Conservation (phyloP, 805 yeast genomes). For the Yarrowia sp. region DNA sequence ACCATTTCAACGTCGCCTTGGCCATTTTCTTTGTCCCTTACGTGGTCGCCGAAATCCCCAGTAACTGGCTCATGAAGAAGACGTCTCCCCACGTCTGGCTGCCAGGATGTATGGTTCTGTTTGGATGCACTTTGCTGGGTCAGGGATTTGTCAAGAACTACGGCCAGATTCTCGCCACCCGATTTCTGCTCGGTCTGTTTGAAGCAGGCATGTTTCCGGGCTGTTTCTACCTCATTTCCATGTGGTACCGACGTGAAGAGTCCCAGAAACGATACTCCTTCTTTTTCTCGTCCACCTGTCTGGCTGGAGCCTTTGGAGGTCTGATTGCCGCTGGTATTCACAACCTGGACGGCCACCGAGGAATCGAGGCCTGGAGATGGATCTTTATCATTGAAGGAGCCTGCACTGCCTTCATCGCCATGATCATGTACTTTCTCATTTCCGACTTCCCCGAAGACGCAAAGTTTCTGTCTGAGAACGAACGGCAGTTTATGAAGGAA, state of each 20-base stretch:
- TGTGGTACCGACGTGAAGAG: conserved; percentile 69
- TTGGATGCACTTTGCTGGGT: conserved; percentile 69
- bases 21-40: conserved; percentile 78
- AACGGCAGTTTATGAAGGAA: conserved; percentile 61
- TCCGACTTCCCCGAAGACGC: conserved; percentile 79
- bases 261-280: conserved; percentile 73
- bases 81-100: conserved; percentile 72
- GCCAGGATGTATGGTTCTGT: conserved; percentile 62
- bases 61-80: conserved; percentile 65
- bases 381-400: conserved; percentile 61
- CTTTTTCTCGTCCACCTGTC: conserved; percentile 72
- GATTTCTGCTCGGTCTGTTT: conserved; percentile 69
- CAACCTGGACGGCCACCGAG: conserved; percentile 57
- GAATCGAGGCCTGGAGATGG: conserved; percentile 62
- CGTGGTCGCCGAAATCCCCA: conserved; percentile 65
- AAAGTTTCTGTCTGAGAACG: conserved; percentile 59
- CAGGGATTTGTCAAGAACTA: conserved; percentile 69
- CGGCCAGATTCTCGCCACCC: conserved; percentile 65
- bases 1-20: conserved; percentile 68
- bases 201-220: conserved; percentile 81
- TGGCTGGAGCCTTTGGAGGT: conserved; percentile 81
- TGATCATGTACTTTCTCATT: conserved; percentile 56
- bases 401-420: conserved; percentile 50
- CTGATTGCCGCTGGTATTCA: conserved; percentile 68
- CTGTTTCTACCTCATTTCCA: conserved; percentile 70